These are phyloP conservation scores for Cyclotella atomus DNA, from an alignment of 108 stramenopile genomes.

Conservation along the genomic window DNA sequence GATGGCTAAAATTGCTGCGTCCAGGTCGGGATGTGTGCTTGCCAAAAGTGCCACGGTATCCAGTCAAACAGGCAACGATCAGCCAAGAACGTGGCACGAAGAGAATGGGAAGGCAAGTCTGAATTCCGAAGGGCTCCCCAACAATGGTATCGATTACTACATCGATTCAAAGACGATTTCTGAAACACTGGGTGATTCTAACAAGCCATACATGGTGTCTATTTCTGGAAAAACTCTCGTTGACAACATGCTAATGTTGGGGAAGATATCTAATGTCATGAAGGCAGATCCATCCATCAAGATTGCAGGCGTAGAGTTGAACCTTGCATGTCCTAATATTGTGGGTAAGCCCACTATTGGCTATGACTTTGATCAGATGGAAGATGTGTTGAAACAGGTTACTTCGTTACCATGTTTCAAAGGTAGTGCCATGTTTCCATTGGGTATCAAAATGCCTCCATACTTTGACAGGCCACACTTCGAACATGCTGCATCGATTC, in stretches of 20 bases:
- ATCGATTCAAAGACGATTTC: slow-evolving; percentile 66
- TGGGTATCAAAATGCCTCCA: slow-evolving; percentile 92
- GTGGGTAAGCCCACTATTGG: slow-evolving; percentile 93
- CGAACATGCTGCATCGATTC: slow-evolving; percentile 72
- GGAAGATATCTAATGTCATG: slow-evolving; percentile 50
- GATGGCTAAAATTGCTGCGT: slow-evolving; percentile 79
- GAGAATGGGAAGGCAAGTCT: slow-evolving; percentile 55
- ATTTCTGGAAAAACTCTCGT: slow-evolving; percentile 82
- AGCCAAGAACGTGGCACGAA: slow-evolving; percentile 54
- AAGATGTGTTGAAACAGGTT: slow-evolving; percentile 69
- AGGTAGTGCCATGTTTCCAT: slow-evolving; percentile 31
- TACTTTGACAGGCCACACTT: slow-evolving; percentile 91
- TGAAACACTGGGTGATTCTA: slow-evolving; percentile 58
- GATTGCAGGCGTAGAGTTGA: slow-evolving; percentile 84
- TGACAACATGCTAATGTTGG: slow-evolving; percentile 89
- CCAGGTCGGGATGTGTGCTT: slow-evolving; percentile 72
- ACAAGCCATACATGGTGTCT: slow-evolving; percentile 90
- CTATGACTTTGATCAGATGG: slow-evolving; percentile 92
- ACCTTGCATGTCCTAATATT: slow-evolving; percentile 94
- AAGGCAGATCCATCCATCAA: slow-evolving; percentile 25
- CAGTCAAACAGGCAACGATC: slow-evolving; percentile 48
- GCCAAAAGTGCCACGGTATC: slow-evolving; percentile 84
- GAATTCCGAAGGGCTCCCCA: slow-evolving; percentile 94
- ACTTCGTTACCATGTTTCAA: slow-evolving; percentile 39
- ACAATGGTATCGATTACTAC: slow-evolving; percentile 92